phyloP scores from a whole-genome alignment of 2,329 filamentous ascomycete species.

The Cryphonectria nitschkei region DNA sequence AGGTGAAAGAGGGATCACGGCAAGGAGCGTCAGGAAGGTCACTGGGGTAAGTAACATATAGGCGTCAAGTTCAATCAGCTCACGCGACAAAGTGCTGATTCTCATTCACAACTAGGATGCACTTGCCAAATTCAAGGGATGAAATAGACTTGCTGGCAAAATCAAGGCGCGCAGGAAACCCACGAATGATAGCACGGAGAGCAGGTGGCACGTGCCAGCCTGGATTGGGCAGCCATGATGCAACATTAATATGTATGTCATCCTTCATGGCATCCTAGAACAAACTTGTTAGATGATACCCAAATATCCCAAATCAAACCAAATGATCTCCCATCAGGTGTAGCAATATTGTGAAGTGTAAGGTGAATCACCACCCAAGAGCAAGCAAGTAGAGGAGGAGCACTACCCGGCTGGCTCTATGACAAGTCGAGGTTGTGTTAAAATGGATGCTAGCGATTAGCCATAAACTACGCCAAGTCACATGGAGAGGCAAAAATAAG shows the following conservation, averaged over 20 bases:
- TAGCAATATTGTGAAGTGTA: neutral
- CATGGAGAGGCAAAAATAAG: neutral
- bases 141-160: slow-evolving; percentile 37
- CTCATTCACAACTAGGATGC: slow-evolving; percentile 53
- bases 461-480: neutral
- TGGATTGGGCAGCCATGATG: neutral
- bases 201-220: slow-evolving; percentile 14
- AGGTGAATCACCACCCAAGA: neutral
- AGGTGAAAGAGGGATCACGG: slow-evolving; percentile 74
- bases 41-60: slow-evolving; percentile 62
- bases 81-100: slow-evolving; percentile 9
- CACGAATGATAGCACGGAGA: neutral
- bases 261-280: neutral
- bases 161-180: neutral
- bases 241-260: neutral
- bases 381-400: neutral
- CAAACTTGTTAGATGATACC: neutral
- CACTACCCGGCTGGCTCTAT: neutral
- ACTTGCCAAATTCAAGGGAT: slow-evolving; percentile 71
- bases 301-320: neutral
- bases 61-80: slow-evolving; percentile 16
- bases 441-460: neutral
- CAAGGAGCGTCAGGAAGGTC: slow-evolving; percentile 76
- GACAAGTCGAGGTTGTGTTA: neutral
- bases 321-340: neutral